phyloP scores from a whole-genome alignment of 106 monocot genomes.

The Acorus gramineus region DNA sequence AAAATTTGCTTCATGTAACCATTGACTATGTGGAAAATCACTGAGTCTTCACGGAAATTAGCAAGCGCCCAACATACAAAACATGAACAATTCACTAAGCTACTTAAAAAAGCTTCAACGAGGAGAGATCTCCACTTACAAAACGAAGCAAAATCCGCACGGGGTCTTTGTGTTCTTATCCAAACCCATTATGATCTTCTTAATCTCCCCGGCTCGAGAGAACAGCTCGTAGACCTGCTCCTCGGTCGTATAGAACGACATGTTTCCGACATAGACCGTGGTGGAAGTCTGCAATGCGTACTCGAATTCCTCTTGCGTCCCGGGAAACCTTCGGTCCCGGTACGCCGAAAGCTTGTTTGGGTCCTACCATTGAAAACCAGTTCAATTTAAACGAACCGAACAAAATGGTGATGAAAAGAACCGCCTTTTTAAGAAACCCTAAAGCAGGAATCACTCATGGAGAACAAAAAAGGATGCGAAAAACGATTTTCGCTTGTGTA shows the following conservation, averaged over 20 bases:
- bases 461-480: no score
- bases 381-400: no score
- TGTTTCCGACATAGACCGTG: constrained; percentile 74
- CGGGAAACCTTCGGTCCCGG: constrained; percentile 78
- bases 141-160: constrained; percentile 92
- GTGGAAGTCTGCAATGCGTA: constrained; percentile 55
- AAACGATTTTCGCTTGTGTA: no score
- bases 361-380: constrained; percentile 30
- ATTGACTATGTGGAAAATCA: no score
- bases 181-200: constrained; percentile 96
- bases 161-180: constrained; percentile 96
- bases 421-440: no score
- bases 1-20: no score
- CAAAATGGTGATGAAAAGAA: no score
- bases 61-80: no score
- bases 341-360: constrained; percentile 75
- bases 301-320: constrained; percentile 93
- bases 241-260: constrained; percentile 99
- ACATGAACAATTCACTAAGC: no score
- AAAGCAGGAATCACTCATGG: no score
- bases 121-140: constrained; percentile 29
- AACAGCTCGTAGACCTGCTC: constrained; percentile 98
- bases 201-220: constrained; percentile 94
- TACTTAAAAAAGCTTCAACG: no score
- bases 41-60: no score